Evolutionary conservation across 176 grass and related monocot species (phyloP).

Genomic region (Coix lacrymajobi): DNA sequence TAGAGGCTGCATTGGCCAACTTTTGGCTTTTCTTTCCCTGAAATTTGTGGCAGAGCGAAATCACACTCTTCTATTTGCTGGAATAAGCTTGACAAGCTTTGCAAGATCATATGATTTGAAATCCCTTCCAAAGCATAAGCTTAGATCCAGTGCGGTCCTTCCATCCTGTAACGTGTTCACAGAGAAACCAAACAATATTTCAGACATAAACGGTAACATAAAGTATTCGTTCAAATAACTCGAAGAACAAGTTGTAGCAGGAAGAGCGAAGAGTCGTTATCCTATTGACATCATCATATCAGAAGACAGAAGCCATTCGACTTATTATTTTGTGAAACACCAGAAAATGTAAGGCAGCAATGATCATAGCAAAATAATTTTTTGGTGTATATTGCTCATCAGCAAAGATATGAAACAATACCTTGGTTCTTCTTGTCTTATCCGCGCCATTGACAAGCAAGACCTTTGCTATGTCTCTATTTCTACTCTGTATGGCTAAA

Average conservation of each 20-base stretch:
- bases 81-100: slow-evolving; percentile 84
- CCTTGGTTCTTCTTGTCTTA: slow-evolving; percentile 81
- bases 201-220: not conserved
- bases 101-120: slow-evolving; percentile 94
- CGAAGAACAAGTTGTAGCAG: not conserved
- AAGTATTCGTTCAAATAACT: not conserved
- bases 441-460: slow-evolving; percentile 88
- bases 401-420: slow-evolving; percentile 7
- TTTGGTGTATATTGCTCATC: not conserved
- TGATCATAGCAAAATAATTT: not conserved
- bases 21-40: not conserved
- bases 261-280: not conserved
- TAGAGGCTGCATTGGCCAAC: not conserved
- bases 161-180: slow-evolving; percentile 55
- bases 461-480: slow-evolving; percentile 72
- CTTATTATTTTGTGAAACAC: not conserved
- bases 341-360: not conserved
- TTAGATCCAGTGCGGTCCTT: slow-evolving; percentile 76
- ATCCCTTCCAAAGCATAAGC: slow-evolving; percentile 91
- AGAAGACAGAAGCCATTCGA: not conserved
- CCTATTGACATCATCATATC: not conserved
- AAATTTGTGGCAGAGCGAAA: not conserved
- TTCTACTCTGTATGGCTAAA: slow-evolving; percentile 86
- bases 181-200: not conserved
- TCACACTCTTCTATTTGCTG: slow-evolving; percentile 58